Evolutionary conservation across 129 eudicot species (phyloP).

Genomic region (Centrapalus pauciflorus): DNA sequence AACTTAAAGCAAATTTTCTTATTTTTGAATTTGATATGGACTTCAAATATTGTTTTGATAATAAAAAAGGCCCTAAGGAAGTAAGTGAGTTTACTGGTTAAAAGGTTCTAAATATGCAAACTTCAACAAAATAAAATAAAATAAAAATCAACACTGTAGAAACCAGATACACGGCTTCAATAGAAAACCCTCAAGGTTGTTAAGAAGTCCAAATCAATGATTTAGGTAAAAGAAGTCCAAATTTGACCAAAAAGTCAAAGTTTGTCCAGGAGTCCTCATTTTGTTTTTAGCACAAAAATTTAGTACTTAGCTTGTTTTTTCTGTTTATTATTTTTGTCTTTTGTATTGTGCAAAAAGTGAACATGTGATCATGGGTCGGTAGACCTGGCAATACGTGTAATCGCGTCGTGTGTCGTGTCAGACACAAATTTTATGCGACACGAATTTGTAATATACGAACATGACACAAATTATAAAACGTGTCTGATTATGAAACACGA

Average conservation of each 20-base stretch:
- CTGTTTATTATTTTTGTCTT: not conserved
- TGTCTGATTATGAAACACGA: no score
- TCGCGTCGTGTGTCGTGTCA: no score
- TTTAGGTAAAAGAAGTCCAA: slow-evolving; percentile 14
- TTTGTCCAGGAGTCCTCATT: not conserved
- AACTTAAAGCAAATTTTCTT: not conserved
- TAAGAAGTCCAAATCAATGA: slow-evolving; percentile 15
- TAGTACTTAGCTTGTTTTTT: not conserved
- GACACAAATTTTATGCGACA: no score
- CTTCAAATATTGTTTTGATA: not conserved
- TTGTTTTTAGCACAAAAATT: not conserved
- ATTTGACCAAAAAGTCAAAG: slow-evolving; percentile 7
- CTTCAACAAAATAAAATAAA: not conserved
- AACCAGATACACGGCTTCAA: not conserved
- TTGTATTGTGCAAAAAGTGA: not conserved
- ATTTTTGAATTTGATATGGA: not conserved
- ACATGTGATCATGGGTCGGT: not conserved
- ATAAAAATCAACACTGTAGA: not conserved
- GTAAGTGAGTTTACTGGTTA: not conserved
- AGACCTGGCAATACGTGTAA: no score
- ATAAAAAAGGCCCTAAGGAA: not conserved
- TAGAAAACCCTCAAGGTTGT: not conserved
- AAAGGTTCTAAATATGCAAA: not conserved
- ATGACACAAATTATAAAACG: no score
- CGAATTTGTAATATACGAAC: no score